phyloP scores from a whole-genome alignment of 495 filamentous ascomycete species.

The Penicillium dipodomyicola region DNA sequence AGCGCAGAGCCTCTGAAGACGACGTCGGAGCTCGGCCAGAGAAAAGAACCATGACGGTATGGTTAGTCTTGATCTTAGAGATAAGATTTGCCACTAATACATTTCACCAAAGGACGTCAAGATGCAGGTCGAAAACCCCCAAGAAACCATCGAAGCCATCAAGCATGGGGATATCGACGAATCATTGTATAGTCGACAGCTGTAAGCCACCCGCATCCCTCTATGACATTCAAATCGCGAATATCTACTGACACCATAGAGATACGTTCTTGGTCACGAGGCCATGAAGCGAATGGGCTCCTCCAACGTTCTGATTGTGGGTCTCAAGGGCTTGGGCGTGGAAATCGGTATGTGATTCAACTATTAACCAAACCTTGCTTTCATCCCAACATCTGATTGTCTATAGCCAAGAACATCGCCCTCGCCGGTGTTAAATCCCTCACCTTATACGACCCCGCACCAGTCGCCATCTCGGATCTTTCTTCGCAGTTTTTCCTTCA shows the following conservation, averaged over 20 bases:
- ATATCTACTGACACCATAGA: conserved; percentile 22
- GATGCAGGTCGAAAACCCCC: conserved; percentile 76
- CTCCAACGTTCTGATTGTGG: conserved; percentile 90
- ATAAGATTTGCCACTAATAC: conserved; percentile 21
- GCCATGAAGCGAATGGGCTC: conserved; percentile 99
- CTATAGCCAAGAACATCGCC: conserved; percentile 89
- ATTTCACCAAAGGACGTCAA: conserved; percentile 53
- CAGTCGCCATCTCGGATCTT: conserved; percentile 77
- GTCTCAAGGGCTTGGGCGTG: conserved; percentile 89
- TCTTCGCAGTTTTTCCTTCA: conserved; percentile 97
- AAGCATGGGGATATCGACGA: conserved; percentile 85
- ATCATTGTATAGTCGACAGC: conserved; percentile 94
- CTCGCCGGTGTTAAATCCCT: conserved; percentile 91
- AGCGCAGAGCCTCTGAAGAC: conserved; percentile 81
- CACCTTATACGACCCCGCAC: conserved; percentile 82
- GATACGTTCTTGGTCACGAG: conserved; percentile 95
- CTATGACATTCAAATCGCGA: not conserved
- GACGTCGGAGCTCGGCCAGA: conserved; percentile 63
- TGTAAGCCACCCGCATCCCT: conserved; percentile 47
- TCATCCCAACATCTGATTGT: conserved; percentile 2
- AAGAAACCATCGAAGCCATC: conserved; percentile 55
- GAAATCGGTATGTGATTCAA: conserved; percentile 66
- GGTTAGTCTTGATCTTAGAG: conserved; percentile 28
- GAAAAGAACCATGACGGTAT: conserved; percentile 83
- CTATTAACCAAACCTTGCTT: not conserved